Evolutionary conservation across 495 filamentous ascomycete species (phyloP).

Genomic region (Penicillium malachiteum): DNA sequence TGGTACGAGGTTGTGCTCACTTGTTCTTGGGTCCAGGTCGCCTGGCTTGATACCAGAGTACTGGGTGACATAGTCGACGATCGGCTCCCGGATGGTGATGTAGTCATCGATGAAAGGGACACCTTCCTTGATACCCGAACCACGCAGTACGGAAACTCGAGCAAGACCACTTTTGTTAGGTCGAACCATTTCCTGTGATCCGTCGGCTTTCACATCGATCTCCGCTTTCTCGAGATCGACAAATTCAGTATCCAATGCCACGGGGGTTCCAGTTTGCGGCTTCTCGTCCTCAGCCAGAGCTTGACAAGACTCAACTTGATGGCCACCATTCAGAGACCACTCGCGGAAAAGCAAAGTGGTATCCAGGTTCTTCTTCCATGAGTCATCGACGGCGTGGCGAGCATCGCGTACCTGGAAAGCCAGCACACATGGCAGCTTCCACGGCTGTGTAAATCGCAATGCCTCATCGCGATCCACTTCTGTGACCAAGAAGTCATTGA

Average conservation of each 20-base stretch:
- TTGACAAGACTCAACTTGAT: slow-evolving; percentile 42
- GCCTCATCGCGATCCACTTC: slow-evolving; percentile 79
- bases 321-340: slow-evolving; percentile 54
- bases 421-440: slow-evolving; percentile 88
- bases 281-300: slow-evolving; percentile 66
- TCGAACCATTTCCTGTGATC: slow-evolving; percentile 78
- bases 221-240: slow-evolving; percentile 87
- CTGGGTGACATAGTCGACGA: slow-evolving; percentile 94
- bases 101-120: slow-evolving; percentile 96
- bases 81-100: slow-evolving; percentile 81
- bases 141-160: slow-evolving; percentile 83
- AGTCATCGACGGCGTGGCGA: slow-evolving; percentile 73
- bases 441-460: slow-evolving; percentile 77
- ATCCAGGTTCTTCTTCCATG: slow-evolving; percentile 82
- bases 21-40: slow-evolving; percentile 73
- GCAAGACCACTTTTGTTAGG: slow-evolving; percentile 83
- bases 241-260: slow-evolving; percentile 95
- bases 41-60: slow-evolving; percentile 86
- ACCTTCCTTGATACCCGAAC: slow-evolving; percentile 70
- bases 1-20: slow-evolving; percentile 75
- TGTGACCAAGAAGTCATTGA: slow-evolving; percentile 94
- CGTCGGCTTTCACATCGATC: slow-evolving; percentile 90
- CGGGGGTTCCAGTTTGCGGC: slow-evolving; percentile 66
- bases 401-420: slow-evolving; percentile 76
- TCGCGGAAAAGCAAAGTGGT: slow-evolving; percentile 79